A percentile compares a stretch with the other conserved stretches of the same genome.
These are phyloP conservation scores for Steccherinum ochraceum DNA, from an alignment of 768 basidiomycete genomes.

Conservation along the genomic window DNA sequence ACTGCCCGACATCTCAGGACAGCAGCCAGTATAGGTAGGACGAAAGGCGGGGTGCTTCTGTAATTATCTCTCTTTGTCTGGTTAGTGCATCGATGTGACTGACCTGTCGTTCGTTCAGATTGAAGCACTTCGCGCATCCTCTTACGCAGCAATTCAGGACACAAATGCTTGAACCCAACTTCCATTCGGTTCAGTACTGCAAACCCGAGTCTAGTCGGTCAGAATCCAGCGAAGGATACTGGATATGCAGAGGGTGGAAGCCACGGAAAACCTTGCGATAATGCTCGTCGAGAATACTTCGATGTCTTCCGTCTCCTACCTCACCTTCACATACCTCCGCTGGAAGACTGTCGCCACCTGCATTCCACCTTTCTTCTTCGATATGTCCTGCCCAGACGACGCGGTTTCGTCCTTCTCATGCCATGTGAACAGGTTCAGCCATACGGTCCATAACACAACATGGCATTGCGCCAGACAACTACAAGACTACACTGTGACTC, in stretches of 20 bases:
- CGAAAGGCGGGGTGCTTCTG: conserved; percentile 52
- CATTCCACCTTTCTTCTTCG: too few relatives aligned
- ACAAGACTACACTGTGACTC: not conserved
- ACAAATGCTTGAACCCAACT: conserved; percentile 52
- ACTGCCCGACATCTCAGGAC: conserved; percentile 44
- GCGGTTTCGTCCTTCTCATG: too few relatives aligned
- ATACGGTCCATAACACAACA: too few relatives aligned
- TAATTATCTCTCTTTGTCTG: conserved; percentile 25
- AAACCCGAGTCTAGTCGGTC: conserved; percentile 81
- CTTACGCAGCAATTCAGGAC: conserved; percentile 58
- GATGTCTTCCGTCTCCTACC: too few relatives aligned
- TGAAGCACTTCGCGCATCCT: conserved; percentile 85
- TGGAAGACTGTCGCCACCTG: too few relatives aligned
- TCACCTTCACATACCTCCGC: too few relatives aligned
- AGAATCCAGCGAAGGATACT: conserved; percentile 81
- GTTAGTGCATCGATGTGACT: conserved; percentile 4
- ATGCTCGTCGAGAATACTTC: too few relatives aligned
- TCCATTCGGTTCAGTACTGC: conserved; percentile 57
- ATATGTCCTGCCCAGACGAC: too few relatives aligned
- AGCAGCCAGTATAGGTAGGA: conserved; percentile 35
- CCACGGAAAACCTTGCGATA: too few relatives aligned
- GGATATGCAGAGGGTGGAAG: conserved; percentile 74
- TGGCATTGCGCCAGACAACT: not conserved
- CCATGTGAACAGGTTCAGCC: too few relatives aligned
- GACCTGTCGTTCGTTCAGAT: conserved; percentile 33